A percentile compares a stretch with the other conserved stretches of the same genome.
These are phyloP conservation scores for Phalaenopsis aphrodite DNA, from an alignment of 106 monocot species.

Conservation along the genomic window DNA sequence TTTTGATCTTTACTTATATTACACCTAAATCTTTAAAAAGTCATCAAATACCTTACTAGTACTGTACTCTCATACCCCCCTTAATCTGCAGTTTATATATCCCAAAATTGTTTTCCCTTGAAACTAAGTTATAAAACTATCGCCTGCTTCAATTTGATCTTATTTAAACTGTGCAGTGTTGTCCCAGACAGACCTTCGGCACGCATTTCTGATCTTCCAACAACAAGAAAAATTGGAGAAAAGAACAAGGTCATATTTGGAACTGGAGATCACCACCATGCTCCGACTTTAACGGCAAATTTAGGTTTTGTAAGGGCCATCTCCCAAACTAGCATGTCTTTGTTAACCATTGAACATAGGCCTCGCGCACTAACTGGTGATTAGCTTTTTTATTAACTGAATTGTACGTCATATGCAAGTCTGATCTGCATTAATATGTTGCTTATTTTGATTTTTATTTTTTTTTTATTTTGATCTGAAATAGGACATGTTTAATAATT, in stretches of 20 bases:
- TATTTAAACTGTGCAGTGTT: slow-evolving; percentile 33
- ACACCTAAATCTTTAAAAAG: no score
- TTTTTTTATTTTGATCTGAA: no score
- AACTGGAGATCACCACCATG: slow-evolving; percentile 84
- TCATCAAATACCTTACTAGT: no score
- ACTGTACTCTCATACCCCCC: no score
- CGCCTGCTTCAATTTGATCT: background rate
- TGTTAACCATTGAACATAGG: slow-evolving; percentile 72
- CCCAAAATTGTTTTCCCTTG: background rate
- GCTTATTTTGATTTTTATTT: no score
- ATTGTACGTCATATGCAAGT: background rate
- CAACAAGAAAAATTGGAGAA: slow-evolving; percentile 68
- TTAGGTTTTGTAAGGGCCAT: slow-evolving; percentile 83
- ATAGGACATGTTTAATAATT: no score
- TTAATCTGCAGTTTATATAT: background rate
- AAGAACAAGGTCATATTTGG: slow-evolving; percentile 92
- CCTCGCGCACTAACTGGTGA: slow-evolving; percentile 77
- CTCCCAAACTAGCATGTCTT: slow-evolving; percentile 76
- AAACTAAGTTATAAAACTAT: background rate
- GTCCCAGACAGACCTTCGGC: slow-evolving; percentile 61
- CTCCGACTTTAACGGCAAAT: slow-evolving; percentile 90
- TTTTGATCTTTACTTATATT: no score
- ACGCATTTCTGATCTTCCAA: slow-evolving; percentile 58
- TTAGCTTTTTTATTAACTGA: slow-evolving; percentile 8
- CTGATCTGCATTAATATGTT: no score